phyloP scores from a whole-genome alignment of 805 yeast species.

The Kockiozyma suomiensis region DNA sequence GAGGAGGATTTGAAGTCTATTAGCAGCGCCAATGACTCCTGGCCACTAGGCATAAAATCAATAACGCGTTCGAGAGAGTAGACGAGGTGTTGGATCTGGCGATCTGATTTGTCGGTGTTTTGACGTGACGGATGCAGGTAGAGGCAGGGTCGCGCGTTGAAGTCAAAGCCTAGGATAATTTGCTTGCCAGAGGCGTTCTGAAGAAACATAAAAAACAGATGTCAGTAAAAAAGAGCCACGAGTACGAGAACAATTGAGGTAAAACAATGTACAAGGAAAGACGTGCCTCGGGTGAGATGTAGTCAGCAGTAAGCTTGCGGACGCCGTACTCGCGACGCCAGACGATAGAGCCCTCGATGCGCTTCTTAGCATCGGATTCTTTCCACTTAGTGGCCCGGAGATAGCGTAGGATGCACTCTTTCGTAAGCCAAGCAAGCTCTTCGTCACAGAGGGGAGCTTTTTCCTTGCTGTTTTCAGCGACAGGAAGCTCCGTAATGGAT shows the following conservation, averaged over 20 bases:
- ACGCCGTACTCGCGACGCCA: conserved; percentile 97
- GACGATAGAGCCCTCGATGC: conserved; percentile 75
- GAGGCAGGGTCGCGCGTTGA: conserved; percentile 86
- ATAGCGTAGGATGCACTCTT: conserved; percentile 88
- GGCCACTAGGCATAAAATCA: conserved; percentile 95
- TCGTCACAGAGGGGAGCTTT: conserved; percentile 45
- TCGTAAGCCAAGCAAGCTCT: conserved; percentile 91
- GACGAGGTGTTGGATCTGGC: conserved; percentile 96
- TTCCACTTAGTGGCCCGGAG: conserved; percentile 94
- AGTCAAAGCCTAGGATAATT: conserved; percentile 87
- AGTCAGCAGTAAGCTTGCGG: conserved; percentile 44
- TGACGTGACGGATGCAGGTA: conserved; percentile 94
- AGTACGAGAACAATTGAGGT: not conserved
- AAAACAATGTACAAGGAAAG: not conserved
- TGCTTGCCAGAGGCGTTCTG: conserved; percentile 94
- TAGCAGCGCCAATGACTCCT: conserved; percentile 85
- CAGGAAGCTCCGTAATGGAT: conserved; percentile 53
- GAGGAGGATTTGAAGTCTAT: conserved; percentile 87
- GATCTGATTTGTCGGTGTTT: conserved; percentile 83
- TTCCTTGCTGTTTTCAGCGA: conserved; percentile 40
- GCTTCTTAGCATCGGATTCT: conserved; percentile 63
- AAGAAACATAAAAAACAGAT: not conserved
- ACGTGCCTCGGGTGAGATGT: conserved; percentile 37
- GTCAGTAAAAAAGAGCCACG: conserved; percentile 41
- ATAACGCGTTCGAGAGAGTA: conserved; percentile 90